These are phyloP conservation scores for Phytopythium chamaehyphon DNA, from an alignment of 352 stramenopile genomes.

Conservation along the genomic window DNA sequence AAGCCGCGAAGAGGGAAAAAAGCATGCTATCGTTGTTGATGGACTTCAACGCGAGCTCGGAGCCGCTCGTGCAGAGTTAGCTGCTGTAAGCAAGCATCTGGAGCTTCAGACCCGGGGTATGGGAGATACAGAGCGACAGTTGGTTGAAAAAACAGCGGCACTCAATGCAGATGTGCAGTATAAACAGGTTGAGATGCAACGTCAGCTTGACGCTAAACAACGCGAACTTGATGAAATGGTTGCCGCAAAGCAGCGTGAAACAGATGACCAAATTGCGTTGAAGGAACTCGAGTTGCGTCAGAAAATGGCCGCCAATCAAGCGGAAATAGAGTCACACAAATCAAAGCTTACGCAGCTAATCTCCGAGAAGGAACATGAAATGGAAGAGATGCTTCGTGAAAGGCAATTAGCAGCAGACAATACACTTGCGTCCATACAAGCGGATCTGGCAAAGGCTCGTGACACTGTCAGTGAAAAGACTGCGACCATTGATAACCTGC, in stretches of 20 bases:
- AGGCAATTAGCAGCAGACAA: conserved; percentile 7
- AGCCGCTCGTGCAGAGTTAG: conserved; percentile 6
- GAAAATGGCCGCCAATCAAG: too few relatives aligned
- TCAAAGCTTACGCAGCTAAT: background rate
- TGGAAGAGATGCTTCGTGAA: background rate
- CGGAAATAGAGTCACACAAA: too few relatives aligned
- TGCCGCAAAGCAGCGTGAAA: too few relatives aligned
- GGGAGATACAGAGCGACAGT: conserved; percentile 9
- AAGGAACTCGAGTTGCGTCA: conserved; percentile 1
- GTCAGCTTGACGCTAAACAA: too few relatives aligned
- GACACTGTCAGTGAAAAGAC: conserved; percentile 28
- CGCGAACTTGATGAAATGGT: too few relatives aligned
- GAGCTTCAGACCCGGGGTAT: conserved; percentile 9
- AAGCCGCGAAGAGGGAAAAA: conserved; percentile 11
- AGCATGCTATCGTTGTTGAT: conserved; percentile 7
- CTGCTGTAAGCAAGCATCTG: conserved; percentile 1
- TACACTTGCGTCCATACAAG: conserved; percentile 12
- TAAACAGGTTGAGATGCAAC: too few relatives aligned
- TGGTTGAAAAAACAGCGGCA: conserved; percentile 5
- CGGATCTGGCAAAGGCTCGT: conserved; percentile 19
- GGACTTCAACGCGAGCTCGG: conserved; percentile 8
- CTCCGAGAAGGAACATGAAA: background rate
- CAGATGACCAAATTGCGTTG: too few relatives aligned
- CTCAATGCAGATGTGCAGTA: background rate
- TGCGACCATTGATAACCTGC: conserved; percentile 46